Conservation (phyloP, 1,139 yeast genomes). For the Scheffersomyces lignicola region DNA sequence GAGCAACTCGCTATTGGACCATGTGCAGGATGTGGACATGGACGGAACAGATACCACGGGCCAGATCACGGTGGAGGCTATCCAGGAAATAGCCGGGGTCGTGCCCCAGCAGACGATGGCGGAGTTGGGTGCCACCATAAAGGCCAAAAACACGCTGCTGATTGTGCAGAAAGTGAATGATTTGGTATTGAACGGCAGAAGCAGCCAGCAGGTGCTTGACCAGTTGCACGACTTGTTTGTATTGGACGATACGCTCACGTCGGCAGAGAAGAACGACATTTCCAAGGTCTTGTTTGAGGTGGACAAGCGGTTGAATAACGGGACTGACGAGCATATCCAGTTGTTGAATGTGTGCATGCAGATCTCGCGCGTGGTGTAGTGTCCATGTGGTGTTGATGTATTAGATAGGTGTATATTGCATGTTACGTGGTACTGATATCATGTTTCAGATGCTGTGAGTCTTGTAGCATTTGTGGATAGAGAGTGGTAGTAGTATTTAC, state of each 20-base stretch:
- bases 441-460: conserved; percentile 1
- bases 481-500: no score
- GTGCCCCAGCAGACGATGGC: conserved; percentile 60
- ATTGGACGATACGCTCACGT: conserved; percentile 52
- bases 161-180: conserved; percentile 53
- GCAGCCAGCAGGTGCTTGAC: conserved; percentile 74
- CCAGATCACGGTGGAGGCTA: conserved; percentile 42
- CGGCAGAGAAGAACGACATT: conserved; percentile 62
- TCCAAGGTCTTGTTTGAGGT: conserved; percentile 69
- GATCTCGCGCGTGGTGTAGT: conserved; percentile 46
- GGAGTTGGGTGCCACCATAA: conserved; percentile 40
- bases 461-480: conserved; percentile 13
- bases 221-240: conserved; percentile 80
- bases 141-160: conserved; percentile 31
- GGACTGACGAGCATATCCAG: conserved; percentile 90
- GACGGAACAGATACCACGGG: conserved; percentile 21
- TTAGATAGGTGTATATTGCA: no score
- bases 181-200: conserved; percentile 76
- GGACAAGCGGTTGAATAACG: conserved; percentile 75
- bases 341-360: conserved; percentile 67
- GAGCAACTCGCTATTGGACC: conserved; percentile 28
- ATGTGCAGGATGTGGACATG: conserved; percentile 13
- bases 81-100: conserved; percentile 83
- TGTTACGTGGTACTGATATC: conserved; percentile 3
- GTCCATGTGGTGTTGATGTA: no score